A percentile compares a stretch with the other conserved stretches of the same genome.
phyloP scores from a whole-genome alignment of 768 basidiomycete genomes.

The Lactarius pseudohatsudake region DNA sequence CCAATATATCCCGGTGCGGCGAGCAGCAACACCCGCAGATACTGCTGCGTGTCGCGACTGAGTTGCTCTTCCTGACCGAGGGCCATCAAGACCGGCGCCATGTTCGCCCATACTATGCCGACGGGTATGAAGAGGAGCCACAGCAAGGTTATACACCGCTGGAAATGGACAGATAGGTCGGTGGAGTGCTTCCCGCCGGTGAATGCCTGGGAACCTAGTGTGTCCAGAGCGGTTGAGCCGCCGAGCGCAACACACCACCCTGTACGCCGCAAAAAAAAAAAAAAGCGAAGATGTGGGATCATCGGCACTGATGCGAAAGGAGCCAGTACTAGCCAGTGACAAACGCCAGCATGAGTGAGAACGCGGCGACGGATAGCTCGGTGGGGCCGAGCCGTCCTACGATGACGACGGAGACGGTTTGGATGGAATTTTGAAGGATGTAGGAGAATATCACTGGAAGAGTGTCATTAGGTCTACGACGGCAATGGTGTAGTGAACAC shows the following conservation, averaged over 20 bases:
- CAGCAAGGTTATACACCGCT: slow-evolving; percentile 64
- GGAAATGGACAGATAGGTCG: slow-evolving; percentile 69
- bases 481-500: not conserved
- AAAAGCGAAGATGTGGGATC: slow-evolving; percentile 46
- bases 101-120: slow-evolving; percentile 59
- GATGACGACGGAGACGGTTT: slow-evolving; percentile 62
- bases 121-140: slow-evolving; percentile 67
- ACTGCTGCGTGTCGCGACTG: slow-evolving; percentile 59
- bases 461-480: not conserved
- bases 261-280: slow-evolving; percentile 36
- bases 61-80: slow-evolving; percentile 62
- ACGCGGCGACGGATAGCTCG: slow-evolving; percentile 69
- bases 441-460: slow-evolving; percentile 64
- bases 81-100: slow-evolving; percentile 58
- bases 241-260: slow-evolving; percentile 79
- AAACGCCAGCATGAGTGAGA: slow-evolving; percentile 74
- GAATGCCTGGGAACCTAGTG: slow-evolving; percentile 75
- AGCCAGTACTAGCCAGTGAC: slow-evolving; percentile 65
- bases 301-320: slow-evolving; percentile 32
- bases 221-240: slow-evolving; percentile 77
- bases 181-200: slow-evolving; percentile 59
- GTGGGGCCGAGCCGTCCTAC: slow-evolving; percentile 67
- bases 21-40: slow-evolving; percentile 61
- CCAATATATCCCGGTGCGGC: slow-evolving; percentile 74
- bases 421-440: slow-evolving; percentile 71